These are phyloP conservation scores for Periconia sp. DNA, from an alignment of 2,329 filamentous ascomycete species.

Conservation along the genomic window DNA sequence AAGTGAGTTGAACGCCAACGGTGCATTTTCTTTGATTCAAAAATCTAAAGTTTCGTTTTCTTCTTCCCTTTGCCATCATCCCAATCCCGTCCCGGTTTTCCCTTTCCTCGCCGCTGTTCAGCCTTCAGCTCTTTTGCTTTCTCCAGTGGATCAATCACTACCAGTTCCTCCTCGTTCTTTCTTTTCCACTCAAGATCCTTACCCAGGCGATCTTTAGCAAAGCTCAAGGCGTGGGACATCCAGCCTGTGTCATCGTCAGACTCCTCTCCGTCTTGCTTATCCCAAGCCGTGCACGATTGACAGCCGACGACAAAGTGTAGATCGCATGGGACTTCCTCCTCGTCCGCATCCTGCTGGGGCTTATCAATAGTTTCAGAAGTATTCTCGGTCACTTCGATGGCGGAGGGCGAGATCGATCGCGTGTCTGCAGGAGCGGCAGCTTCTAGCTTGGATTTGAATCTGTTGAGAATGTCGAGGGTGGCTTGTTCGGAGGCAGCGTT, in stretches of 20 bases:
- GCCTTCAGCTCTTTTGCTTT: conserved; percentile 72
- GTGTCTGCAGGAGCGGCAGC: conserved; percentile 34
- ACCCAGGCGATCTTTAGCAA: conserved; percentile 85
- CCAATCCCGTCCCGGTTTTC: conserved; percentile 29
- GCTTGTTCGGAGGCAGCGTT: conserved; percentile 55
- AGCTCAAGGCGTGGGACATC: conserved; percentile 84
- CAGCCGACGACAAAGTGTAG: conserved; percentile 95
- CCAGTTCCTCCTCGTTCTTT: conserved; percentile 86
- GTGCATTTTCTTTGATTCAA: too few relatives aligned
- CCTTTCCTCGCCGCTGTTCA: conserved; percentile 52
- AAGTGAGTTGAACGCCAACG: too few relatives aligned
- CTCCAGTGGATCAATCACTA: conserved; percentile 90
- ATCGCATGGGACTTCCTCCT: conserved; percentile 69
- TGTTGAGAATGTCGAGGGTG: conserved; percentile 70
- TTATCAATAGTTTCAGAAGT: conserved; percentile 13
- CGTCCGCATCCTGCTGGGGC: conserved; percentile 12
- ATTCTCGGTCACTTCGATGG: conserved; percentile 26
- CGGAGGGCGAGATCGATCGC: conserved; percentile 31
- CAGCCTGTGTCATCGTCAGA: conserved; percentile 66
- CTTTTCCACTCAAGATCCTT: conserved; percentile 89
- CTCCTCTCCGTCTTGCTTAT: conserved; percentile 66
- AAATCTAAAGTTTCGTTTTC: conserved; percentile 16
- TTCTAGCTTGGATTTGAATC: conserved; percentile 76
- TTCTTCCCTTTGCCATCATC: conserved; percentile 26
- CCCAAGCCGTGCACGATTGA: conserved; percentile 87